Evolutionary conservation across 1,284 basidiomycete species (phyloP), one percentile per base, ranked within the genome.

Genomic region (Leccinum pseudoinsigne): DNA sequence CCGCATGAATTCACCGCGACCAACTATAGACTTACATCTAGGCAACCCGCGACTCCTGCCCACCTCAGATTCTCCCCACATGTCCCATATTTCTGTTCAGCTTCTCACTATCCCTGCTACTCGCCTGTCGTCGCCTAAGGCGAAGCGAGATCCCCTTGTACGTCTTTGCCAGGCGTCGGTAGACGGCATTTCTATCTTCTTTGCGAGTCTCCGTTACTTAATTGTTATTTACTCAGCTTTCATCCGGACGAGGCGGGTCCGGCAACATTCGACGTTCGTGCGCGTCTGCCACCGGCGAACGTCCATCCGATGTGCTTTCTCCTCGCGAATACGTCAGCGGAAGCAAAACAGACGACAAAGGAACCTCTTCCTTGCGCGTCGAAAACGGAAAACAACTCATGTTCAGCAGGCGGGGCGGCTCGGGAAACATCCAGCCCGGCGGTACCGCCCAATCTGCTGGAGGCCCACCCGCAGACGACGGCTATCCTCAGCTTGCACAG

Each of bases 331-430:
- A 11, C 10, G 45, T 18, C 5, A 47, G 45, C 16, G 45, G 45
- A 47, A 47, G 45, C 45, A 18, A 5, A 10, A 69, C 74, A 53
- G 67, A 69, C 7, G 69, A 74, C 42, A 76, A 68, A 26, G 76
- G 77, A 64, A 50, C 73, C 67, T 18, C 12, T 21, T 47, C 34
- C 0, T 26, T 58, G 2, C 28, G 14, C 16, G 3, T 9, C 9
- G 53, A 69, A 2, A 28, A 21, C 21, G 34, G 10, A 14, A 53
- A 53, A n/a, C 65, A 86, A 76, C 68, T 84, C 23, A 81, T 78
- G 65, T 87, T 87, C 53, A 85, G 86, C 36, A 92, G 92, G 10
- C 84, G 92, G 31, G 92, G 92, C 16, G 92, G 92, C 12, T 82
- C 83, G 38, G 92, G 92, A 53, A 94, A 94, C 76, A 85, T 93